Conservation (phyloP, 192 early-diverging fungal species). For the Backusella tuberculispora region DNA sequence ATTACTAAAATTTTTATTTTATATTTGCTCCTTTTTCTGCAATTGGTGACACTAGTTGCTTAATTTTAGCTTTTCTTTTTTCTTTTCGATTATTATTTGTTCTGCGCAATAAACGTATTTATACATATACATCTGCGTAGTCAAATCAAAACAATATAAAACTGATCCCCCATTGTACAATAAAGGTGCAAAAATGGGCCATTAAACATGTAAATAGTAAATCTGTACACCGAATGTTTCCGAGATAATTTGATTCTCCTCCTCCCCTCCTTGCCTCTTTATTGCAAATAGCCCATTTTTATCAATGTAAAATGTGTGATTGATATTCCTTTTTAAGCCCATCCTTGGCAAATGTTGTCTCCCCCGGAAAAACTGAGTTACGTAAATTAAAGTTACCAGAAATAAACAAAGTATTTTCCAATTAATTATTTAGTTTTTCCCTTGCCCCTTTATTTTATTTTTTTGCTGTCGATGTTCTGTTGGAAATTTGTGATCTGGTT, state of each 20-base stretch:
- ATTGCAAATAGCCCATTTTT: not conserved
- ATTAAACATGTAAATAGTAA: not conserved
- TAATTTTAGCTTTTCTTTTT: too few species aligned
- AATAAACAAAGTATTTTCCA: slow-evolving; percentile 3
- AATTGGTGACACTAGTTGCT: not conserved
- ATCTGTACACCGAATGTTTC: not conserved
- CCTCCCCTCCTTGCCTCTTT: not conserved
- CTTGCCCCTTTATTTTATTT: not conserved
- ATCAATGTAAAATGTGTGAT: not conserved
- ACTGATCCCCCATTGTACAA: slow-evolving; percentile 3
- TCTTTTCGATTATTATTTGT: not conserved
- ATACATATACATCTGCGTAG: not conserved
- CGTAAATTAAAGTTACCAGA: not conserved
- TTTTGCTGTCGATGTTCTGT: not conserved
- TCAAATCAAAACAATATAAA: slow-evolving; percentile 4
- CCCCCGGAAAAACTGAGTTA: slow-evolving; percentile 8
- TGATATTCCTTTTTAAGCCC: slow-evolving; percentile 5
- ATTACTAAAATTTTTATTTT: not conserved
- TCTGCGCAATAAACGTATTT: not conserved
- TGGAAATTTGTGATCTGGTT: slow-evolving; percentile 11
- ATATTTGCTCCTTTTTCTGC: not conserved
- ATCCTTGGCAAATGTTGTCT: slow-evolving; percentile 1
- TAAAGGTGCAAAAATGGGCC: not conserved
- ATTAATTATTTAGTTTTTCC: slow-evolving; percentile 9
- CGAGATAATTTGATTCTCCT: not conserved